These are phyloP conservation scores for Whalleya microplaca DNA, from an alignment of 2,329 filamentous ascomycete species.

Conservation along the genomic window DNA sequence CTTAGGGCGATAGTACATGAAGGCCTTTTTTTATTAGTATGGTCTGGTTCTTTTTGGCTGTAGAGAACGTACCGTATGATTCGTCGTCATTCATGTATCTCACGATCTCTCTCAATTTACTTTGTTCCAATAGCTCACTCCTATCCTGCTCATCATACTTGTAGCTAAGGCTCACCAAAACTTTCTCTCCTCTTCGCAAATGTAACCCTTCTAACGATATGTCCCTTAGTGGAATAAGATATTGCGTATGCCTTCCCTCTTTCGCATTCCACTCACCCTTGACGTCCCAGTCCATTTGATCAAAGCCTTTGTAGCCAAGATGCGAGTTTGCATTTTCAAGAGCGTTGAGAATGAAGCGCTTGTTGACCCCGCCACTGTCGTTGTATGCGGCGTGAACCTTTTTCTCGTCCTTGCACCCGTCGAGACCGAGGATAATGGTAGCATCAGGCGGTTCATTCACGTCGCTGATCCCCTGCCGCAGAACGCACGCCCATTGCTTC, in stretches of 20 bases:
- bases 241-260: slow-evolving; percentile 1
- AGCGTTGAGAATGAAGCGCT: slow-evolving; percentile 2
- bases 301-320: slow-evolving; percentile 1
- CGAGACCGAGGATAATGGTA: slow-evolving; percentile 4
- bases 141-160: slow-evolving; percentile 5
- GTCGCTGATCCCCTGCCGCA: not conserved
- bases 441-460: not conserved
- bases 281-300: not conserved
- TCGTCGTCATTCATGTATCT: slow-evolving; percentile 1
- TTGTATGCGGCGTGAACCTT: slow-evolving; percentile 5
- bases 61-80: slow-evolving; percentile 5
- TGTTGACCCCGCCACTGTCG: not conserved
- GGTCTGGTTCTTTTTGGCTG: not conserved
- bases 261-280: slow-evolving; percentile 4
- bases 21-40: not conserved
- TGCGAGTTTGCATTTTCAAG: slow-evolving; percentile 5
- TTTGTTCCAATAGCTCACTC: not conserved
- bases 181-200: not conserved
- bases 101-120: not conserved
- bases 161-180: slow-evolving; percentile 2
- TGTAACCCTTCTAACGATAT: not conserved
- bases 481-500: not conserved
- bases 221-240: slow-evolving; percentile 1
- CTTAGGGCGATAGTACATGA: not conserved
- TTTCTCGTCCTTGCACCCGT: slow-evolving; percentile 1